Conservation (phyloP, 1,284 basidiomycete genomes). For the Wallemia ichthyophaga region DNA sequence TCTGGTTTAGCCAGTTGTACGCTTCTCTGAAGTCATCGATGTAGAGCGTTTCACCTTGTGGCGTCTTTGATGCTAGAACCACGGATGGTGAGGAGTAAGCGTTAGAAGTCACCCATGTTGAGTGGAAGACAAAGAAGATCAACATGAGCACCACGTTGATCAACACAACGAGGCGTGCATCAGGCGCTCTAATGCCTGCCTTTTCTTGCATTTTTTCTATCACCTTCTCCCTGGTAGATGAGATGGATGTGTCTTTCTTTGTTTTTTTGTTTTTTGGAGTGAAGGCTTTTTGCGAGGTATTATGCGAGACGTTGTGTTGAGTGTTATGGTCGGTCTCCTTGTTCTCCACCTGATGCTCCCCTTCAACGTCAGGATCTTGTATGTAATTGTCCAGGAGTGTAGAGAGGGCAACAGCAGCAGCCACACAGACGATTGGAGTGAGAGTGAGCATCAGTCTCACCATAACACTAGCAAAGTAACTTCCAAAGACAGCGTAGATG, state of each 20-base stretch:
- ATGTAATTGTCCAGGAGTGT: conserved; percentile 69
- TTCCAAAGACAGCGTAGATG: conserved; percentile 81
- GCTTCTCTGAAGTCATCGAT: conserved; percentile 99
- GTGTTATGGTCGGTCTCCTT: neutral
- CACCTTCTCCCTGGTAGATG: conserved; percentile 18
- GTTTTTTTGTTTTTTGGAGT: conserved; percentile 3
- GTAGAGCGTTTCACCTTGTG: conserved; percentile 69
- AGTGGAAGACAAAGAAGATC: conserved; percentile 72
- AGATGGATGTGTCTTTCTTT: conserved; percentile 6
- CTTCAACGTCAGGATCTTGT: conserved; percentile 15
- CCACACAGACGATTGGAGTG: conserved; percentile 70
- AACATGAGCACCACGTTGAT: conserved; percentile 50
- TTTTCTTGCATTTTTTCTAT: conserved; percentile 23
- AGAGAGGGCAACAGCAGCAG: conserved; percentile 70
- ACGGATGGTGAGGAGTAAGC: conserved; percentile 97
- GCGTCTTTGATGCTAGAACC: conserved; percentile 49
- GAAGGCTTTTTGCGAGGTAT: too few species aligned
- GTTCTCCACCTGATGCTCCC: neutral
- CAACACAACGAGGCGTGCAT: conserved; percentile 48
- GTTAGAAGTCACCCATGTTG: conserved; percentile 79
- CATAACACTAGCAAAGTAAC: conserved; percentile 99
- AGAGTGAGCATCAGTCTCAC: conserved; percentile 71
- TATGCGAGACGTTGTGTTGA: too few species aligned
- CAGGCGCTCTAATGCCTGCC: conserved; percentile 17
- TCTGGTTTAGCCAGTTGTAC: conserved; percentile 97